phyloP scores from a whole-genome alignment of 2,329 filamentous ascomycete genomes.

The Aspergillus sp. region DNA sequence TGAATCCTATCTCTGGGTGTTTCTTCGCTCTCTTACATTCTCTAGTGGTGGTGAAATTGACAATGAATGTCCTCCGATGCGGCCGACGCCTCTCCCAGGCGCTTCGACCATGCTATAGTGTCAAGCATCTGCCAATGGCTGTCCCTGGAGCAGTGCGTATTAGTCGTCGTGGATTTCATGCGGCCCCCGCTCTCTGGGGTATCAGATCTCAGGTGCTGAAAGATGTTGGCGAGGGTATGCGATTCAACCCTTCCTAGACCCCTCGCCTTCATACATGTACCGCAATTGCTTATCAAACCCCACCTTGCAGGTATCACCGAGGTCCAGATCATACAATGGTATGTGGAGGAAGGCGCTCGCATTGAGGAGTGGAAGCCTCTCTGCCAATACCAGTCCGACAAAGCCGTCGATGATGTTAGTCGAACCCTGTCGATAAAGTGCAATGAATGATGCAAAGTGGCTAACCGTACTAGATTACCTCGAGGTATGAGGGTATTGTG shows the following conservation, averaged over 20 bases:
- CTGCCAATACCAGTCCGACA: constrained; percentile 98
- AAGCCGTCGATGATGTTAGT: constrained; percentile 65
- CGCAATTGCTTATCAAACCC: background rate
- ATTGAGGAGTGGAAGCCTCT: constrained; percentile 98
- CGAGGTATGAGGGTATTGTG: constrained; percentile 89
- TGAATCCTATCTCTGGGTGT: constrained; percentile 3
- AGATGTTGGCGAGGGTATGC: constrained; percentile 43
- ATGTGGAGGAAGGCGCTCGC: constrained; percentile 89
- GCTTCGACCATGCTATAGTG: constrained; percentile 24
- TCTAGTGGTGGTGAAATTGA: constrained; percentile 5
- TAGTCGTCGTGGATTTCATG: constrained; percentile 35
- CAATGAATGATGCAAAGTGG: background rate
- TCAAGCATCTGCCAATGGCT: constrained; percentile 24
- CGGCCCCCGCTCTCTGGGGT: constrained; percentile 30
- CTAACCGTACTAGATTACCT: constrained; percentile 74
- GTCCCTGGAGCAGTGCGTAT: constrained; percentile 20
- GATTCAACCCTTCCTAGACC: background rate
- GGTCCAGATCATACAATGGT: constrained; percentile 99
- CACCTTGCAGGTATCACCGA: constrained; percentile 81
- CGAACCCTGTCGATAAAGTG: constrained; percentile 4
- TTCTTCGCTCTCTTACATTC: background rate
- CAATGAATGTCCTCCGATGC: constrained; percentile 31
- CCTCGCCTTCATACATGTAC: background rate
- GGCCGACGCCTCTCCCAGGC: constrained; percentile 26
- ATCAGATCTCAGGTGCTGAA: constrained; percentile 41